Percentiles rank a stretch among this genome's conserved stretches.
Conservation (phyloP, 345 rosid species). For the Eucalyptus tenuipes region DNA sequence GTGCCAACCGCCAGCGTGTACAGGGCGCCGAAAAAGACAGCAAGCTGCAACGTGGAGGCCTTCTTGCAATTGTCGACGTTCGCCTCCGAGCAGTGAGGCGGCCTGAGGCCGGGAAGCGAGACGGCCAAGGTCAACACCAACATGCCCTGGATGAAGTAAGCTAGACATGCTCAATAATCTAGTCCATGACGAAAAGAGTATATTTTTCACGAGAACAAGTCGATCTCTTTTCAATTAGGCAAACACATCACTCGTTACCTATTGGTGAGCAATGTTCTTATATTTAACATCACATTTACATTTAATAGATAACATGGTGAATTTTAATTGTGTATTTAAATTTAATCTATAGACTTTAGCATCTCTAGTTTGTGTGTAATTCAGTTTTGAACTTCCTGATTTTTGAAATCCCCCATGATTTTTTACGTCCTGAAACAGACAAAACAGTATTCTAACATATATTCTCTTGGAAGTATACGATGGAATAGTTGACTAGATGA, state of each 20-base stretch:
- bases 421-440: neutral
- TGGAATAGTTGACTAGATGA: neutral
- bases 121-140: slow-evolving; percentile 45
- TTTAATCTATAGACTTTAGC: neutral
- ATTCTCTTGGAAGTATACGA: neutral
- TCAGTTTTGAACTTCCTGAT: neutral
- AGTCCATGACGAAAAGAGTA: neutral
- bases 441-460: neutral
- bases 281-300: neutral
- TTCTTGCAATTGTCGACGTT: slow-evolving; percentile 24
- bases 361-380: neutral
- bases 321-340: neutral
- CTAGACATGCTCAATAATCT: neutral
- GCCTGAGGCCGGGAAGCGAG: slow-evolving; percentile 51
- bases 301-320: too few species aligned
- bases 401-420: neutral
- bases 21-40: slow-evolving; percentile 49
- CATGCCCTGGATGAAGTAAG: slow-evolving; percentile 56
- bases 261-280: neutral
- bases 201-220: neutral
- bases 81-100: slow-evolving; percentile 32
- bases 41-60: slow-evolving; percentile 46
- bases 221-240: neutral
- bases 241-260: neutral
- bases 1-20: slow-evolving; percentile 67